Evolutionary conservation across 768 basidiomycete species (phyloP).

Genomic region (Pleurotus tuber-regium): DNA sequence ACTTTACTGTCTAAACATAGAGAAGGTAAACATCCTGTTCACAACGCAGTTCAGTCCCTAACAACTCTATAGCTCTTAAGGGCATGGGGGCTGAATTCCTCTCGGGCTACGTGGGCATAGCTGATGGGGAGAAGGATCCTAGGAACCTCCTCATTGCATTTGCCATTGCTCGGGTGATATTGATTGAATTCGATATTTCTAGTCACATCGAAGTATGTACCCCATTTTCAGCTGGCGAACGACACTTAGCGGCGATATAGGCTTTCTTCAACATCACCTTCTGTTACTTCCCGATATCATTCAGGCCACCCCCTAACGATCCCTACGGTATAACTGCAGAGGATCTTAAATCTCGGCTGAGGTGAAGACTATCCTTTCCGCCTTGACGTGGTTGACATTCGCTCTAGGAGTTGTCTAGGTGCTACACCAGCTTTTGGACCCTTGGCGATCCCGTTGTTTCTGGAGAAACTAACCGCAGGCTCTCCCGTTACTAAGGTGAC

Average conservation of each 20-base stretch:
- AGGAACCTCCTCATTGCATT: constrained; percentile 90
- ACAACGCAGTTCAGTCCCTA: neutral
- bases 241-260: constrained; percentile 36
- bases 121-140: constrained; percentile 96
- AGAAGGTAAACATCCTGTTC: constrained; percentile 43
- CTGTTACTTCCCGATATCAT: constrained; percentile 98
- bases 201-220: constrained; percentile 70
- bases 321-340: constrained; percentile 90
- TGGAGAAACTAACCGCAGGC: constrained; percentile 88
- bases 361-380: constrained; percentile 37
- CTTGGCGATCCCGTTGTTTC: constrained; percentile 81
- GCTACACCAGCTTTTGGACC: constrained; percentile 82
- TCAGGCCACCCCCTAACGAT: constrained; percentile 90
- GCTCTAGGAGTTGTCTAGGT: constrained; percentile 60
- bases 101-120: constrained; percentile 71
- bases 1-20: constrained; percentile 69
- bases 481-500: constrained; percentile 79
- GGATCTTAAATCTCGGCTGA: constrained; percentile 72
- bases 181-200: constrained; percentile 84
- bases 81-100: constrained; percentile 72
- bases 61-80: constrained; percentile 54
- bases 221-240: neutral
- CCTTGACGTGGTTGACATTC: neutral
- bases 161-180: constrained; percentile 78
- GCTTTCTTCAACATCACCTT: constrained; percentile 92